phyloP scores from a whole-genome alignment of 1,139 yeast genomes.

The Diutina ranongensis region DNA sequence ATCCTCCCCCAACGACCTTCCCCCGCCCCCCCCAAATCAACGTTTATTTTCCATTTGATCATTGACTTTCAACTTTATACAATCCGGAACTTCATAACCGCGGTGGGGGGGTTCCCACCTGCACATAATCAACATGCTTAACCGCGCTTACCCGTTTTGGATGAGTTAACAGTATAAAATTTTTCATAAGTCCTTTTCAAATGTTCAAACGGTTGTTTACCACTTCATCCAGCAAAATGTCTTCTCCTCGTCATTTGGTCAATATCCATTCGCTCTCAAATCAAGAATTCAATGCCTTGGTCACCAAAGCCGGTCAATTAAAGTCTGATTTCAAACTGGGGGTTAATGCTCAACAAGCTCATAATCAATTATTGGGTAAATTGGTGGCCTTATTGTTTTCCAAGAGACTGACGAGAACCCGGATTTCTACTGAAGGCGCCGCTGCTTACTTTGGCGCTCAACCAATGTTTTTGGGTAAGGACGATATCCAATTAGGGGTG shows the following conservation, averaged over 20 bases:
- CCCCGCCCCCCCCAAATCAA: too few species aligned
- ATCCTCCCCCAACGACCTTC: too few species aligned
- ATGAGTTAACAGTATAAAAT: neutral
- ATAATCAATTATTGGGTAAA: conserved; percentile 60
- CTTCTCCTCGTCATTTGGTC: conserved; percentile 50
- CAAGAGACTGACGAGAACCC: conserved; percentile 89
- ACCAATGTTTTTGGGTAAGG: conserved; percentile 93
- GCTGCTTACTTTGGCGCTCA: conserved; percentile 88
- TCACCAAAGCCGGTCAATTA: conserved; percentile 53
- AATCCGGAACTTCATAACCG: too few species aligned
- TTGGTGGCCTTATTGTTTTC: conserved; percentile 75
- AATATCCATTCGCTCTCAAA: conserved; percentile 68
- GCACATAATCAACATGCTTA: neutral
- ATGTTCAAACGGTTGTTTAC: conserved; percentile 11
- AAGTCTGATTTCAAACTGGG: conserved; percentile 47
- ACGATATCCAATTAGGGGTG: conserved; percentile 91
- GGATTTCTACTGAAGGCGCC: conserved; percentile 93
- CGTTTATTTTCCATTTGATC: too few species aligned
- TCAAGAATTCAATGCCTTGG: conserved; percentile 56
- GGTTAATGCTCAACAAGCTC: conserved; percentile 31
- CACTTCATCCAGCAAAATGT: conserved; percentile 7
- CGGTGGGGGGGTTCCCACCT: neutral
- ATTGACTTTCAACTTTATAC: too few species aligned
- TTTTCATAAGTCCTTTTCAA: neutral
- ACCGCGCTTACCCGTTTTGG: neutral